These are phyloP conservation scores for Chimonanthus salicifolius DNA, from an alignment of 164 flowering plant genomes.

Conservation along the genomic window DNA sequence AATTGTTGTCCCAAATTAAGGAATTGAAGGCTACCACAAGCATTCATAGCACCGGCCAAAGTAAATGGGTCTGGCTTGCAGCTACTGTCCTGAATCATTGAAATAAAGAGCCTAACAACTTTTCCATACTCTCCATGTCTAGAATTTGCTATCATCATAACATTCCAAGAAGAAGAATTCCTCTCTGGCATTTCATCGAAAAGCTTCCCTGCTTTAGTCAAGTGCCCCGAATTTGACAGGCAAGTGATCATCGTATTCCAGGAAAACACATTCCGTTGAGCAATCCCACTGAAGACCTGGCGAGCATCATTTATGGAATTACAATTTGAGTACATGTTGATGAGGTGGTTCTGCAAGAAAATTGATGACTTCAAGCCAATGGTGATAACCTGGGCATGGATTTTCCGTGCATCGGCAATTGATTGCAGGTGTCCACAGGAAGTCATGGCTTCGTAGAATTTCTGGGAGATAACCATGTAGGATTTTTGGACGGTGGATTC, in stretches of 20 bases:
- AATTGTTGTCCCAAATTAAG: constrained; percentile 26
- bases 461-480: constrained; percentile 30
- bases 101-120: constrained; percentile 25
- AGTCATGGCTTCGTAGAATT: constrained; percentile 33
- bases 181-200: constrained; percentile 50
- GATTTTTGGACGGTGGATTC: constrained; percentile 6
- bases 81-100: constrained; percentile 21
- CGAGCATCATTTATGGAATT: constrained; percentile 27
- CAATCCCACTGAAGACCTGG: constrained; percentile 20
- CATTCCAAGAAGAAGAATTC: constrained; percentile 49
- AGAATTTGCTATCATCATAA: constrained; percentile 41
- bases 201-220: constrained; percentile 27
- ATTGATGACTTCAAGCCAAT: constrained; percentile 31
- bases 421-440: constrained; percentile 19
- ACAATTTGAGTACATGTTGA: constrained; percentile 38
- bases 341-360: constrained; percentile 47
- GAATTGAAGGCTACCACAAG: constrained; percentile 30
- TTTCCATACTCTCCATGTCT: constrained; percentile 20
- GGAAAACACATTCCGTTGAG: constrained; percentile 30
- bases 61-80: constrained; percentile 24
- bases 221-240: constrained; percentile 18
- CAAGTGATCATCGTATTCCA: constrained; percentile 39
- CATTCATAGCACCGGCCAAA: constrained; percentile 43
- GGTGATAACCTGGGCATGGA: constrained; percentile 37
- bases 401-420: constrained; percentile 15